Evolutionary conservation across 1,284 basidiomycete genomes (phyloP).

Genomic region (Ustilago bromivora): DNA sequence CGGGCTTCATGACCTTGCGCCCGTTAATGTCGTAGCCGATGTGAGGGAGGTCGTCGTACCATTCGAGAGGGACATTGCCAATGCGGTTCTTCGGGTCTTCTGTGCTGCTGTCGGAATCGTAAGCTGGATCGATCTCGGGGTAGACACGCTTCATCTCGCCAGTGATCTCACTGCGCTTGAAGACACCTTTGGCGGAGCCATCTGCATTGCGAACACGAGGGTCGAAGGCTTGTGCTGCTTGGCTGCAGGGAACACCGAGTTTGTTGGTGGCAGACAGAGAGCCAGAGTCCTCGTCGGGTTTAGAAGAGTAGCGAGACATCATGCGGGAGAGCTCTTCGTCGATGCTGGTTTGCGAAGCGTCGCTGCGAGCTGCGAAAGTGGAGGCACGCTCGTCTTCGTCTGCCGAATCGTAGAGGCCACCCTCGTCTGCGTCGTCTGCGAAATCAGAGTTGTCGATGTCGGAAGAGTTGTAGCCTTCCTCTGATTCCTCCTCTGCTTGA

Average conservation of each 20-base stretch:
- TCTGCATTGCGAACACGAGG: conserved; percentile 73
- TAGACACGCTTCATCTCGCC: conserved; percentile 88
- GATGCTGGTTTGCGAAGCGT: conserved; percentile 49
- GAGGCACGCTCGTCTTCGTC: conserved; percentile 58
- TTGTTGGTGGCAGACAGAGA: conserved; percentile 58
- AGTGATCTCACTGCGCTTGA: conserved; percentile 81
- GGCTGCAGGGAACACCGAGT: conserved; percentile 63
- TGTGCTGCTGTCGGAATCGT: conserved; percentile 95
- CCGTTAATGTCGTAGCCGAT: conserved; percentile 97
- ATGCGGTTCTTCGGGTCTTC: conserved; percentile 95
- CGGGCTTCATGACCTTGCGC: conserved; percentile 91
- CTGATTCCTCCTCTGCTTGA: conserved; percentile 35
- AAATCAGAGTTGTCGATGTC: conserved; percentile 41
- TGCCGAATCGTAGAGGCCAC: conserved; percentile 48
- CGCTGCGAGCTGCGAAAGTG: conserved; percentile 44
- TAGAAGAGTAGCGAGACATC: conserved; percentile 67
- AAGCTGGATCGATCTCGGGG: conserved; percentile 93
- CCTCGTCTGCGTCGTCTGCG: conserved; percentile 28
- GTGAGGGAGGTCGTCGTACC: conserved; percentile 99
- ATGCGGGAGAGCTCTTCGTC: conserved; percentile 61
- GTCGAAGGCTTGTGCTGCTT: conserved; percentile 74
- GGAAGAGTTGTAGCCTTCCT: conserved; percentile 48
- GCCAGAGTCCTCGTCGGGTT: conserved; percentile 68
- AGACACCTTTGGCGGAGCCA: conserved; percentile 67
- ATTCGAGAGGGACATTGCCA: conserved; percentile 94